A percentile compares a stretch with the other conserved stretches of the same genome.
Evolutionary conservation across 2,329 filamentous ascomycete species (phyloP).

Genomic region (Ceratocystis diversiconidia): DNA sequence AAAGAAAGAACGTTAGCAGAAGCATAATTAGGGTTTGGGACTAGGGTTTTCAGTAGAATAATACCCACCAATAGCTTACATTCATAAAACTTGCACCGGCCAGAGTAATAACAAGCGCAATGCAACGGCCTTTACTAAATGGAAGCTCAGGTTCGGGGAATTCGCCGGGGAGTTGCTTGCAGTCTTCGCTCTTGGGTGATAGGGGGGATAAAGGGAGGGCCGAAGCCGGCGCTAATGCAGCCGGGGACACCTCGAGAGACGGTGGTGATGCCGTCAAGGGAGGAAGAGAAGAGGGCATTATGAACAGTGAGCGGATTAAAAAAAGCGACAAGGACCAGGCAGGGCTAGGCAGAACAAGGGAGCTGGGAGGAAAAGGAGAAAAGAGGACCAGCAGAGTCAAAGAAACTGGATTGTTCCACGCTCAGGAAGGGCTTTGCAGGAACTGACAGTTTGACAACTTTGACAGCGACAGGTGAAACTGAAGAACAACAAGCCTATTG

Average conservation of each 20-base stretch:
- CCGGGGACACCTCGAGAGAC: not conserved
- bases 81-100: constrained; percentile 44
- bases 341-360: not conserved
- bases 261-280: not conserved
- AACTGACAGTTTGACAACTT: not conserved
- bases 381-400: not conserved
- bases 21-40: not conserved
- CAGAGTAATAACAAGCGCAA: constrained; percentile 40
- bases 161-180: constrained; percentile 1
- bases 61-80: constrained; percentile 24
- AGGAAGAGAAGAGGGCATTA: not conserved
- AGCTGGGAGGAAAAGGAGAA: not conserved
- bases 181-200: not conserved
- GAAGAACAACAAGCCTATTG: not conserved
- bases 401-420: not conserved
- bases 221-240: not conserved
- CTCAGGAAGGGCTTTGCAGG: not conserved
- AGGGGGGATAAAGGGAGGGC: not conserved
- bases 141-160: constrained; percentile 21
- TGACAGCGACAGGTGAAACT: too few species aligned
- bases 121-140: constrained; percentile 37
- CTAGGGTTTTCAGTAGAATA: not conserved
- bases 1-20: not conserved
- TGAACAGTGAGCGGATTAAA: not conserved
- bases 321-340: not conserved